Conservation (phyloP, 805 yeast species). For the Monosporozyma yasuniensis region DNA sequence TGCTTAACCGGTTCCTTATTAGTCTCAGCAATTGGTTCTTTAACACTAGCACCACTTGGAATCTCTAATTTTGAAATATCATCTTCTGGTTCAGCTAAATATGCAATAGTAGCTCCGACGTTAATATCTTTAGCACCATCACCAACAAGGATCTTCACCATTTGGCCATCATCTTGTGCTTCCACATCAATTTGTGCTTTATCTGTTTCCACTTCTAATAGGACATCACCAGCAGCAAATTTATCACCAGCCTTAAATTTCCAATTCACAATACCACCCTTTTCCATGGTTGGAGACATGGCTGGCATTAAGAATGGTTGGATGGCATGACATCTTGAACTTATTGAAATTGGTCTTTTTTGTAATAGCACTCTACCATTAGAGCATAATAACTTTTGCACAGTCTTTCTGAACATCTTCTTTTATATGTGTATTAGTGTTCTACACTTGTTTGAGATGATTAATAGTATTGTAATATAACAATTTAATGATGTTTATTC, state of each 20-base stretch:
- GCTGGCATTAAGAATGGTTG: constrained; percentile 84
- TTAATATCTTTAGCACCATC: constrained; percentile 74
- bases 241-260: constrained; percentile 67
- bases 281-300: constrained; percentile 97
- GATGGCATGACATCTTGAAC: constrained; percentile 5
- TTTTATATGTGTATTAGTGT: not conserved
- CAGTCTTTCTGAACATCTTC: not conserved
- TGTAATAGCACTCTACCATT: not conserved
- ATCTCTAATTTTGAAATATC: constrained; percentile 55
- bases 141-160: constrained; percentile 61
- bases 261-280: constrained; percentile 90
- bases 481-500: not conserved
- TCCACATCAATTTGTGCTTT: constrained; percentile 79
- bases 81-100: constrained; percentile 80
- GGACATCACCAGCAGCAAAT: constrained; percentile 74
- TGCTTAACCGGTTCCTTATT: constrained; percentile 7
- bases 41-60: constrained; percentile 35
- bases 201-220: constrained; percentile 78
- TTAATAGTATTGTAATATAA: not conserved
- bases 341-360: not conserved
- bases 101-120: constrained; percentile 88
- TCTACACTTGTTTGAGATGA: not conserved
- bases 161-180: constrained; percentile 83
- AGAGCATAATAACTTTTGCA: not conserved
- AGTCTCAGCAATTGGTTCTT: constrained; percentile 5